These are phyloP conservation scores for Nitzschia putrida DNA, from an alignment of 108 stramenopile species.

Conservation along the genomic window DNA sequence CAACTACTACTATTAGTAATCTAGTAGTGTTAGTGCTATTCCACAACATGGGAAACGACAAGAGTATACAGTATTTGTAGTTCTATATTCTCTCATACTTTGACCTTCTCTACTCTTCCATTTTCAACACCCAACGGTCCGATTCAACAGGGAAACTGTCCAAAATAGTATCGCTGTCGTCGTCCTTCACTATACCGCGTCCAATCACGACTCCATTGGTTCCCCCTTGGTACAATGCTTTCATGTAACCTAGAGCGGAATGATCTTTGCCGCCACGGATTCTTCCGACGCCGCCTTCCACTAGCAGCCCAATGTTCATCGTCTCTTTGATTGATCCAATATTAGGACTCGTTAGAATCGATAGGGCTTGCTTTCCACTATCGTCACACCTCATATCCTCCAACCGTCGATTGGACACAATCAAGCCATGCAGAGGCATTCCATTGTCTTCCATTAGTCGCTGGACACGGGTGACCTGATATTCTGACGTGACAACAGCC, in stretches of 20 bases:
- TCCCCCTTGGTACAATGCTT: slow-evolving; percentile 64
- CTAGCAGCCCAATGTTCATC: slow-evolving; percentile 55
- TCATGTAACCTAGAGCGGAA: slow-evolving; percentile 43
- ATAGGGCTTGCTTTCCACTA: slow-evolving; percentile 71
- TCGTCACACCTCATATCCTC: slow-evolving; percentile 78
- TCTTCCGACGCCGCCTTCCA: slow-evolving; percentile 78
- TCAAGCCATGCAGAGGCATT: slow-evolving; percentile 45
- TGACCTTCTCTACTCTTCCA: too few species aligned
- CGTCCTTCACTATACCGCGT: slow-evolving; percentile 54
- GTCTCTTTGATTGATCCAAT: slow-evolving; percentile 51
- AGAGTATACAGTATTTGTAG: too few species aligned
- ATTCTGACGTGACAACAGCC: slow-evolving; percentile 64
- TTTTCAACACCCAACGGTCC: too few species aligned
- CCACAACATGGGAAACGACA: too few species aligned
- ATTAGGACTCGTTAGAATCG: slow-evolving; percentile 65
- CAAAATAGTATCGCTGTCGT: neutral
- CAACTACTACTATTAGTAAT: too few species aligned
- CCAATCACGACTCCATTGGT: slow-evolving; percentile 78
- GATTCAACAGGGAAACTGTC: too few species aligned
- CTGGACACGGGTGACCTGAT: slow-evolving; percentile 55
- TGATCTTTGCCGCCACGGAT: slow-evolving; percentile 41
- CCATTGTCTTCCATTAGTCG: slow-evolving; percentile 32
- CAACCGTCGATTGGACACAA: slow-evolving; percentile 75
- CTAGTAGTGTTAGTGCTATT: too few species aligned
- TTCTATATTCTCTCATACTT: too few species aligned